Evolutionary conservation across 805 yeast genomes (phyloP), one percentile per base, ranked within the genome.

Genomic region (Henningerozyma blattae): DNA sequence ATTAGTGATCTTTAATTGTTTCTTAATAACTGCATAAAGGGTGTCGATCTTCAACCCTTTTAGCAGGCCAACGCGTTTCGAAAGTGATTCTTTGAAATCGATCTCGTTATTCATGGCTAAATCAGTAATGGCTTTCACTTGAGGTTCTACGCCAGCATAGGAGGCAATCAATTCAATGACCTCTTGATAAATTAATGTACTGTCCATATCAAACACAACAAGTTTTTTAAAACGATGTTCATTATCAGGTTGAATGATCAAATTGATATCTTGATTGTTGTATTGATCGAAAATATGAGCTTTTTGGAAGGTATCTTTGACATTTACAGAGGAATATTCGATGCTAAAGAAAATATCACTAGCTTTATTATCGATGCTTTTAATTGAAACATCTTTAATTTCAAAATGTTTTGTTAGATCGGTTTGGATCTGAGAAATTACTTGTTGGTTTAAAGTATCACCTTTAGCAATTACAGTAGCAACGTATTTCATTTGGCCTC

Each of bases 51-150:
- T 74, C 18, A 89, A 78, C 4, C 98, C 98, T 51, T 75, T 75
- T 41, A 91, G 65, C n/a, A 91, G 64, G 15, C 61, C 58, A 7
- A 85, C 96, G 36, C 99, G 70, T 52, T 73, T 73, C 1, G 65
- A 64, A 31, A 91, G 62, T 0, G 95, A 83, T 44, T 81, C 83
- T 41, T 72, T 75, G 65, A 91, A 91, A 54, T 91, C 97, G 15
- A 91, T 63, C 52, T 89, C 95, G 18, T 96, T 96, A 47, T 89
- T 87, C 99, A 91, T 91, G 15, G 98, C 97, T 18, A 84, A 68
- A 27, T 80, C 84, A 2, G 99, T 91, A 46, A 91, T 87, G 20
- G 68, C 80, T 4, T 89, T 81, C 5, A 91, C 98, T 54, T 84
- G 66, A 5, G 68, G 75, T 50, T 91, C 95, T 22, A 91, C 94